These are phyloP conservation scores for Immersiella caudata DNA, from an alignment of 495 filamentous ascomycete genomes.

Conservation along the genomic window DNA sequence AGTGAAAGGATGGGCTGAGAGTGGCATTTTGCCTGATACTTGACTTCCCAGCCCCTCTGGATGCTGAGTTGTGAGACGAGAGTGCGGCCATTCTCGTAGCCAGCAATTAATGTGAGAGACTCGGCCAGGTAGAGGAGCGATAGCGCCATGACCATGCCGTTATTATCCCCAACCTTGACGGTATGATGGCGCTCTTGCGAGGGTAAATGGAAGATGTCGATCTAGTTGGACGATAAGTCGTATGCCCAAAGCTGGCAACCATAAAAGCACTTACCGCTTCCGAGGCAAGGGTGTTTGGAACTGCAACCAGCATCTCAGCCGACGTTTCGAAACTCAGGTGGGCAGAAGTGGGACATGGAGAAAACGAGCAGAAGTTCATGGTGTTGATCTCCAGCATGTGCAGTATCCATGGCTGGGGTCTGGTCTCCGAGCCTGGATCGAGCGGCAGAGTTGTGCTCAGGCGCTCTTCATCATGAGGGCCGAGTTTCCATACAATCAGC, in stretches of 20 bases:
- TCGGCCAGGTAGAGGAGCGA: slow-evolving; percentile 55
- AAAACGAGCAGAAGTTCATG: slow-evolving; percentile 94
- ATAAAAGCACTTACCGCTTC: slow-evolving; percentile 61
- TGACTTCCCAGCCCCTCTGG: slow-evolving; percentile 56
- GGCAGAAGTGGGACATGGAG: slow-evolving; percentile 52
- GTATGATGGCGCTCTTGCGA: slow-evolving; percentile 68
- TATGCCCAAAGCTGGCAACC: background rate
- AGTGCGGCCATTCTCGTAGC: slow-evolving; percentile 84
- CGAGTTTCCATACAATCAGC: slow-evolving; percentile 80
- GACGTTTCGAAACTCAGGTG: slow-evolving; percentile 10
- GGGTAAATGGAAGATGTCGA: slow-evolving; percentile 88
- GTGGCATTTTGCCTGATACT: slow-evolving; percentile 71
- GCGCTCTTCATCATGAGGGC: slow-evolving; percentile 59
- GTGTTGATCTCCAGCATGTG: slow-evolving; percentile 86
- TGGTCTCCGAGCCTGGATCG: slow-evolving; percentile 44
- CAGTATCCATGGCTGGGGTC: slow-evolving; percentile 78
- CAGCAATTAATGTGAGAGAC: slow-evolving; percentile 62
- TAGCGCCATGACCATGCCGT: slow-evolving; percentile 92
- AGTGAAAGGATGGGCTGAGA: slow-evolving; percentile 85
- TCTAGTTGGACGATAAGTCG: slow-evolving; percentile 40
- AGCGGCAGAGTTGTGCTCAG: slow-evolving; percentile 75
- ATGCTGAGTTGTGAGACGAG: slow-evolving; percentile 52
- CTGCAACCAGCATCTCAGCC: slow-evolving; percentile 63
- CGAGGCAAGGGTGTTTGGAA: slow-evolving; percentile 75
- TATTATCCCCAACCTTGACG: slow-evolving; percentile 61